Percentiles rank a stretch among this genome's conserved stretches.
Evolutionary conservation across 768 basidiomycete species (phyloP).

Genomic region (Russula ochroleuca): DNA sequence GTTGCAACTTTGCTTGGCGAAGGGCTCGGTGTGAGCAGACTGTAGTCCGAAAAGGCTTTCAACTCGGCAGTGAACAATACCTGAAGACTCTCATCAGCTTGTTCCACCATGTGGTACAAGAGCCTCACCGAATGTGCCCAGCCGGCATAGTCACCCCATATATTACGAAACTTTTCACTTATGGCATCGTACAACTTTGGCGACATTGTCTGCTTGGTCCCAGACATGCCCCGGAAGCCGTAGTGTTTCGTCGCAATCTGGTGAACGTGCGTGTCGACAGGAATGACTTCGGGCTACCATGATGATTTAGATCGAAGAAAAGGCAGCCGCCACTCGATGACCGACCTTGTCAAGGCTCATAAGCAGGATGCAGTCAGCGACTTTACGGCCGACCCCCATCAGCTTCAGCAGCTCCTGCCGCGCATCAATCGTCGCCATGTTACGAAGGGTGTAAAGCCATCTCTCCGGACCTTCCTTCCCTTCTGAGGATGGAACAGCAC

Average conservation of each 20-base stretch:
- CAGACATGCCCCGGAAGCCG: conserved; percentile 49
- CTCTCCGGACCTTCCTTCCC: conserved; percentile 48
- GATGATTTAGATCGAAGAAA: not conserved
- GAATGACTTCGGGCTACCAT: conserved; percentile 72
- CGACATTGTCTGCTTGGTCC: conserved; percentile 59
- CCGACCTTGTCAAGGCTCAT: conserved; percentile 89
- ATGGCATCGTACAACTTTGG: conserved; percentile 75
- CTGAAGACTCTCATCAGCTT: conserved; percentile 35
- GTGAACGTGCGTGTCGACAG: conserved; percentile 93
- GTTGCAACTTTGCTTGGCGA: conserved; percentile 7
- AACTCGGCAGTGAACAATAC: conserved; percentile 74
- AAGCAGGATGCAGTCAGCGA: conserved; percentile 89
- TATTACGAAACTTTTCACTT: conserved; percentile 49
- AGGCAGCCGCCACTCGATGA: not conserved
- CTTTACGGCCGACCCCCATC: conserved; percentile 91
- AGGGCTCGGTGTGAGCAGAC: conserved; percentile 36
- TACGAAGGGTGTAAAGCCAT: conserved; percentile 57
- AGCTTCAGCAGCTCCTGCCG: conserved; percentile 74
- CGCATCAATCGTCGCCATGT: conserved; percentile 50
- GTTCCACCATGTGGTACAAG: not conserved
- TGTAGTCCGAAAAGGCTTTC: conserved; percentile 60
- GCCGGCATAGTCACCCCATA: conserved; percentile 85
- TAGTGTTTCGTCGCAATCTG: conserved; percentile 84
- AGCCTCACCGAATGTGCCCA: conserved; percentile 80
- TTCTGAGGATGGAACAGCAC: conserved; percentile 21